Conservation (phyloP, 108 stramenopile genomes). For the Cyclotella atomus region DNA sequence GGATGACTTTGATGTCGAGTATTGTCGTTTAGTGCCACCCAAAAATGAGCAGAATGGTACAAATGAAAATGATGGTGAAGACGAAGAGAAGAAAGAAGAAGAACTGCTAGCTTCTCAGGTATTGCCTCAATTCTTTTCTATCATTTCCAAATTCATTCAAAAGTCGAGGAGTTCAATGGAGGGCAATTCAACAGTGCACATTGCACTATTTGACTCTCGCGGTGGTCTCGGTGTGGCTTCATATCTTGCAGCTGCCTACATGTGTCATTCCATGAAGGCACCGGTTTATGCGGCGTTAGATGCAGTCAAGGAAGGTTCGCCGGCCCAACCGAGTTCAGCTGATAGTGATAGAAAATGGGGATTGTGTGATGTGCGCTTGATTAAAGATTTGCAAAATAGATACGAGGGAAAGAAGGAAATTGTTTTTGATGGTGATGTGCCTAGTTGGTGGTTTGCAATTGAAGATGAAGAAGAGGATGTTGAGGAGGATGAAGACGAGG, state of each 20-base stretch:
- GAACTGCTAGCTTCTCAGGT: conserved; percentile 19
- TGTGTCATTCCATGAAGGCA: conserved; percentile 40
- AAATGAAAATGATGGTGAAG: not conserved
- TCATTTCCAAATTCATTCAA: conserved; percentile 34
- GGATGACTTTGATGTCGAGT: conserved; percentile 61
- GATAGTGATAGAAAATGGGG: conserved; percentile 36
- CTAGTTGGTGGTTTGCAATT: conserved; percentile 45
- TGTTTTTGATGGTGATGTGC: conserved; percentile 29
- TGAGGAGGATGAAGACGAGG: conserved; percentile 24
- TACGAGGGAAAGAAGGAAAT: conserved; percentile 48
- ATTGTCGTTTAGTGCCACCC: conserved; percentile 44
- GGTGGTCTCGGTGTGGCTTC: conserved; percentile 54
- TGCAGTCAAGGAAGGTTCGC: conserved; percentile 41
- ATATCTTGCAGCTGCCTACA: conserved; percentile 47
- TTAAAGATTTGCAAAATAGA: conserved; percentile 48
- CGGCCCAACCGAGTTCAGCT: conserved; percentile 14
- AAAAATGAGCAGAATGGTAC: too few species aligned
- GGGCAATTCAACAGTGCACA: conserved; percentile 18
- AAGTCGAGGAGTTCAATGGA: conserved; percentile 9
- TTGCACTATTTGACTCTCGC: conserved; percentile 55
- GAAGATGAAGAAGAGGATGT: conserved; percentile 44
- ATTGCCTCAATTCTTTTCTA: conserved; percentile 28
- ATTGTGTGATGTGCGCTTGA: conserved; percentile 44
- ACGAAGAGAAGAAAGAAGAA: conserved; percentile 12
- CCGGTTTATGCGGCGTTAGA: conserved; percentile 53